Conservation (phyloP, 768 basidiomycete species). For the Amanita exitialis region DNA sequence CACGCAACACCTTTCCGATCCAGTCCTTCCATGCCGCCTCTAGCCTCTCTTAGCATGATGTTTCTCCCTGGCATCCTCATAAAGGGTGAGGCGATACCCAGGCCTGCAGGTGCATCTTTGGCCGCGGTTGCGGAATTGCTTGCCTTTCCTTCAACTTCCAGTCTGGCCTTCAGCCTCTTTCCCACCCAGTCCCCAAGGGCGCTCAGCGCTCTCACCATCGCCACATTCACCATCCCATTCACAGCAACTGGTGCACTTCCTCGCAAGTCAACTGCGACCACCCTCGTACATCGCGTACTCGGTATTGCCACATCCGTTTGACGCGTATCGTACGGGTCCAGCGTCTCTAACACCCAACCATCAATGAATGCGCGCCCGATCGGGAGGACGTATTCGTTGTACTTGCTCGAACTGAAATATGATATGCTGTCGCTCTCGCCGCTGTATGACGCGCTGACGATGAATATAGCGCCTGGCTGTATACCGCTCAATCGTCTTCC, state of each 20-base stretch:
- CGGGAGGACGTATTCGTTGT: conserved; percentile 67
- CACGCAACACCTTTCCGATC: conserved; percentile 22
- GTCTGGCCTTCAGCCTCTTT: conserved; percentile 33
- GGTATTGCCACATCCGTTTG: conserved; percentile 92
- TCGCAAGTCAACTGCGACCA: conserved; percentile 80
- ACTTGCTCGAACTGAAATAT: conserved; percentile 50
- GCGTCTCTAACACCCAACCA: conserved; percentile 93
- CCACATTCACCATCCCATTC: conserved; percentile 77
- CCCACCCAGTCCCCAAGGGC: conserved; percentile 5
- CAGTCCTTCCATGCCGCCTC: conserved; percentile 4
- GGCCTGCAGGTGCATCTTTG: conserved; percentile 3
- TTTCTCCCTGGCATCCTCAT: conserved; percentile 3
- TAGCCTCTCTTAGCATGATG: conserved; percentile 1
- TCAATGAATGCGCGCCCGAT: conserved; percentile 80
- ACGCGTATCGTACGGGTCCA: conserved; percentile 74
- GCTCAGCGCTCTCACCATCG: conserved; percentile 39
- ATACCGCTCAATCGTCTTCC: conserved; percentile 26
- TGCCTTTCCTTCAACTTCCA: conserved; percentile 39
- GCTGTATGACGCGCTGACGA: conserved; percentile 75
- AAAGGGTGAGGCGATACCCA: conserved; percentile 3
- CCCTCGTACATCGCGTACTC: conserved; percentile 78
- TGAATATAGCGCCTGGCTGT: conserved; percentile 47
- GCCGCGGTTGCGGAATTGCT: conserved; percentile 14
- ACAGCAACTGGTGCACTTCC: conserved; percentile 79
- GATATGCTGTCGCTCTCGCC: conserved; percentile 45